A percentile compares a stretch with the other conserved stretches of the same genome.
phyloP scores from a whole-genome alignment of 192 early-diverging fungal genomes.

The Allomyces macrogynus region DNA sequence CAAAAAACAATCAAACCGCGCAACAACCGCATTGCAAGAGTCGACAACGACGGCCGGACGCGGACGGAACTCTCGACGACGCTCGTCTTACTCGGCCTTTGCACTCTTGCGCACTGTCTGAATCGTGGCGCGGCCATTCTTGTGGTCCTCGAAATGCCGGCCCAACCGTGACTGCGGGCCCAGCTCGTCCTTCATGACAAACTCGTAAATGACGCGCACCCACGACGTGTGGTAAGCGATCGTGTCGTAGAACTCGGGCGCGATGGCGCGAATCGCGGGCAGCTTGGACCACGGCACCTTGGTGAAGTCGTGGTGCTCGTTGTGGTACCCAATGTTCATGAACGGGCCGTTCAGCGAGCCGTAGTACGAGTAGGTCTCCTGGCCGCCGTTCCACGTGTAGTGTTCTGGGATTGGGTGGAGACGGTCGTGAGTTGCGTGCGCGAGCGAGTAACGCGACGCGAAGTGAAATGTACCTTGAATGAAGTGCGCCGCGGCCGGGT shows the following conservation, averaged over 20 bases:
- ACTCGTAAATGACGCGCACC: conserved; percentile 62
- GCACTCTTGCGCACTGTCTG: too few relatives aligned
- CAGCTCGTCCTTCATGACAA: conserved; percentile 47
- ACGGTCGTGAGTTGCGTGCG: too few relatives aligned
- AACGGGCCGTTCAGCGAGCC: conserved; percentile 65
- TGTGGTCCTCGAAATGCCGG: conserved; percentile 46
- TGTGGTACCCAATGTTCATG: conserved; percentile 94
- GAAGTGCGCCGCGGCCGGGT: conserved; percentile 87
- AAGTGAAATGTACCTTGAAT: conserved; percentile 45
- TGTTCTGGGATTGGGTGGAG: conserved; percentile 32
- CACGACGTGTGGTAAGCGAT: conserved; percentile 69
- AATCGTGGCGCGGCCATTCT: conserved; percentile 47
- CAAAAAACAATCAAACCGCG: too few relatives aligned
- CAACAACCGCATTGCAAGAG: too few relatives aligned
- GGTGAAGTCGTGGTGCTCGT: conserved; percentile 95
- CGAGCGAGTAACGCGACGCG: too few relatives aligned
- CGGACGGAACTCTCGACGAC: too few relatives aligned
- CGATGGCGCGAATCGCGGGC: conserved; percentile 53
- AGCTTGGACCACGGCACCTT: conserved; percentile 70
- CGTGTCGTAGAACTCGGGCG: conserved; percentile 77
- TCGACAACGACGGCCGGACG: too few relatives aligned
- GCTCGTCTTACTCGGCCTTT: neutral
- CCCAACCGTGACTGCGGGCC: conserved; percentile 68
- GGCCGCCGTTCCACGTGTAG: conserved; percentile 77
- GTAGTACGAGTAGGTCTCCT: conserved; percentile 96